Evolutionary conservation across 345 rosid genomes (phyloP).

Genomic region (Xanthoceras sorbifolium): DNA sequence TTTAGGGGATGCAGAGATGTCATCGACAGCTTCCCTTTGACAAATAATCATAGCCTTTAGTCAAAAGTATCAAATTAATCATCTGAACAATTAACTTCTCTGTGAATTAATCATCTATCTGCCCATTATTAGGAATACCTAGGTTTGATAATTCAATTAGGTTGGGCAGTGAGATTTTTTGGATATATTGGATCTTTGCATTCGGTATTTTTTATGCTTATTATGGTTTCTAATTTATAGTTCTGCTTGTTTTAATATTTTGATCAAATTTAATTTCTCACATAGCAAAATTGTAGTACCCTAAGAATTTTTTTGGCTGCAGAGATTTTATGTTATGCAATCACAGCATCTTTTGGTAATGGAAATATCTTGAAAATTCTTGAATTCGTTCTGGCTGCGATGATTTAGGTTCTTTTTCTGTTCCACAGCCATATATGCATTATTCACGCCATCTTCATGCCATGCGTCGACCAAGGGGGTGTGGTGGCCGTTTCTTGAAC

Average conservation of each 20-base stretch:
- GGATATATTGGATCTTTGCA: not conserved
- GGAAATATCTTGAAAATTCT: constrained; percentile 1
- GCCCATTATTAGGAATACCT: not conserved
- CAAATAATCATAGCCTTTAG: not conserved
- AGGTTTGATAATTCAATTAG: constrained; percentile 1
- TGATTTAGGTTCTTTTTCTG: constrained; percentile 17
- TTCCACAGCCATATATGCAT: constrained; percentile 83
- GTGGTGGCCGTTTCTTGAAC: constrained; percentile 96
- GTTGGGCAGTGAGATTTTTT: not conserved
- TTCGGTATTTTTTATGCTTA: not conserved
- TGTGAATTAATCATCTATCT: not conserved
- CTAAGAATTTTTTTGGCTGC: not conserved
- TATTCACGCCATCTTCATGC: constrained; percentile 93
- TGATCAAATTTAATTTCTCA: not conserved
- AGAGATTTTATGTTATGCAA: not conserved
- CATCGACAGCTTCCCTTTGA: not conserved
- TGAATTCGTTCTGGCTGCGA: not conserved
- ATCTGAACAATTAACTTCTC: not conserved
- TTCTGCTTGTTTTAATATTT: not conserved
- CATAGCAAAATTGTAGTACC: not conserved
- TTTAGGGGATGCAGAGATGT: not conserved
- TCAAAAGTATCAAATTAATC: not conserved
- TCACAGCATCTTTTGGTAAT: not conserved
- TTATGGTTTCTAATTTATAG: not conserved
- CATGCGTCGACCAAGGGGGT: constrained; percentile 95